A percentile compares a stretch with the other conserved stretches of the same genome.
Conservation (phyloP, 257 asterid genomes). For the Solanum chiquidenum region DNA sequence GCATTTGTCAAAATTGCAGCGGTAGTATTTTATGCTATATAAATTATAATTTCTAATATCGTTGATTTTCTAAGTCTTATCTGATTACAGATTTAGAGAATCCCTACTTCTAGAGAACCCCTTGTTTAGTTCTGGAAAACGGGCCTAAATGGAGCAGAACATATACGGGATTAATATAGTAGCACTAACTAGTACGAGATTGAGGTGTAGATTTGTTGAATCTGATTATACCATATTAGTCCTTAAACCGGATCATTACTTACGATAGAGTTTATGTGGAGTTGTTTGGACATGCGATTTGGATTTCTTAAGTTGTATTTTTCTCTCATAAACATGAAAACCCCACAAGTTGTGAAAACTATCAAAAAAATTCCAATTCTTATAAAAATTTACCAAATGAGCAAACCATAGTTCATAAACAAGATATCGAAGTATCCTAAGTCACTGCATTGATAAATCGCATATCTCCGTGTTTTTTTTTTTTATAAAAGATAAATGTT, state of each 20-base stretch:
- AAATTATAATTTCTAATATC: neutral
- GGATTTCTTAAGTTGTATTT: neutral
- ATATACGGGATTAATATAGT: neutral
- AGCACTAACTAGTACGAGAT: neutral
- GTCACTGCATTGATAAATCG: neutral
- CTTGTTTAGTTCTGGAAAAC: neutral
- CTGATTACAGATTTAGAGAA: neutral
- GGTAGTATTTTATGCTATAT: neutral
- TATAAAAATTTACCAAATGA: neutral
- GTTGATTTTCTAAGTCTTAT: neutral
- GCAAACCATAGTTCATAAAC: neutral
- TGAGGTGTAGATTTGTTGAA: neutral
- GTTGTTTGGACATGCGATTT: neutral
- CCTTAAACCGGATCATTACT: neutral
- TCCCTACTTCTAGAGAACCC: neutral
- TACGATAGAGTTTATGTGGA: neutral
- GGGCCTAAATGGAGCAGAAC: neutral
- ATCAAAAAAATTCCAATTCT: neutral
- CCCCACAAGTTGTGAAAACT: neutral
- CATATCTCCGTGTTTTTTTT: neutral
- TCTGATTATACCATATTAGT: neutral
- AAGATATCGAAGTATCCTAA: neutral
- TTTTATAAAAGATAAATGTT: neutral
- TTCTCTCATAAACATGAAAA: neutral
- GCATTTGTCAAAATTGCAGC: neutral